phyloP scores from a whole-genome alignment of 1,139 yeast genomes.

The Kurtzmaniella quercitrusa region DNA sequence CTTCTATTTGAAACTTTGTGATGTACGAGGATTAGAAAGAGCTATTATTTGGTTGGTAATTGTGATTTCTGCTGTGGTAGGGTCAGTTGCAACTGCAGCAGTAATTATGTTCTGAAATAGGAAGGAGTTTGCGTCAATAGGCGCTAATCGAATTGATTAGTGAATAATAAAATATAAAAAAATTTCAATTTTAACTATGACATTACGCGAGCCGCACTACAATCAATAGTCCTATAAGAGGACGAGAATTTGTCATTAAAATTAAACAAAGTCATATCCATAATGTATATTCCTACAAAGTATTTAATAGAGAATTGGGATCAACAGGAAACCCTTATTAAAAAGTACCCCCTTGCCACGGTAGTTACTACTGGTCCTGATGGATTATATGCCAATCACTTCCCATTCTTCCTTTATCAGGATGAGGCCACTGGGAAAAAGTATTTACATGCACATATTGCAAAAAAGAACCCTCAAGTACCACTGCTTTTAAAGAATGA shows the following conservation, averaged over 20 bases:
- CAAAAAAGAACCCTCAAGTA: conserved; percentile 51
- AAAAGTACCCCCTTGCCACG: conserved; percentile 50
- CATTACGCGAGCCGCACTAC: neutral
- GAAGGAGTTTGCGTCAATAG: neutral
- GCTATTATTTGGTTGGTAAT: conserved; percentile 19
- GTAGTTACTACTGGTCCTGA: conserved; percentile 38
- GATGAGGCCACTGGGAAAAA: conserved; percentile 36
- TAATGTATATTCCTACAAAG: conserved; percentile 28
- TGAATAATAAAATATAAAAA: no score
- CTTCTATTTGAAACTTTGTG: conserved; percentile 44
- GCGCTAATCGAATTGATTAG: neutral
- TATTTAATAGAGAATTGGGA: conserved; percentile 34
- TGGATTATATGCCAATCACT: conserved; percentile 50
- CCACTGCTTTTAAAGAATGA: conserved; percentile 38
- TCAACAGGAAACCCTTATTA: conserved; percentile 37
- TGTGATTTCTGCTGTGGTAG: conserved; percentile 22
- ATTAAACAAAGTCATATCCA: neutral
- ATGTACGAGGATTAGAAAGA: conserved; percentile 20
- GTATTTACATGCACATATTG: conserved; percentile 53
- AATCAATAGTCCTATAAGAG: conserved; percentile 1
- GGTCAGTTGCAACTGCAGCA: conserved; percentile 39
- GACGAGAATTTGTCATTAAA: neutral
- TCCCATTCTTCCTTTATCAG: conserved; percentile 48
- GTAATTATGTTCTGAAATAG: conserved; percentile 21
- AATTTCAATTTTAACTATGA: no score